A percentile compares a stretch with the other conserved stretches of the same genome.
phyloP scores from a whole-genome alignment of 148 eudicot species.

The Spergularia bocconei region DNA sequence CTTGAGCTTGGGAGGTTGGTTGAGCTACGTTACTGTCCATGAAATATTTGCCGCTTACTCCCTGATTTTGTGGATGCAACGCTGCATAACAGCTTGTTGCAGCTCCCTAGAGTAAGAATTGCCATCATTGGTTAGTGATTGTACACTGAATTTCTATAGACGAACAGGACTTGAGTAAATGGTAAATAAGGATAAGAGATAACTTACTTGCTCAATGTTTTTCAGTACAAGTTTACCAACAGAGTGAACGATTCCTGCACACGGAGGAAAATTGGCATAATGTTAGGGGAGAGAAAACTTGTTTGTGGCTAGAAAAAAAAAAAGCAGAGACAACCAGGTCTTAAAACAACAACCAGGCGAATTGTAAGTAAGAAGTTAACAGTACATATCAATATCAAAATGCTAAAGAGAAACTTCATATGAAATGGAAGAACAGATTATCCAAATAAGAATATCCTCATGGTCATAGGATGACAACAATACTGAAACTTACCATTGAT shows the following conservation, averaged over 20 bases:
- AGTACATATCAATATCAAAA: too few relatives aligned
- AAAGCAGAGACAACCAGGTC: too few relatives aligned
- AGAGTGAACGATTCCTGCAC: slow-evolving; percentile 48
- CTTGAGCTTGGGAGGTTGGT: slow-evolving; percentile 37
- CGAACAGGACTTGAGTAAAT: neutral
- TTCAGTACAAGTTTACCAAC: slow-evolving; percentile 64
- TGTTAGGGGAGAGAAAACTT: neutral
- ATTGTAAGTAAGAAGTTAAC: too few relatives aligned
- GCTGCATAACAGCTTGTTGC: slow-evolving; percentile 75
- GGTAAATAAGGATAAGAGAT: slow-evolving; percentile 12
- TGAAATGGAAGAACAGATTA: neutral
- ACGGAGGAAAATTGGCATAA: neutral
- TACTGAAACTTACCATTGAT: slow-evolving; percentile 43
- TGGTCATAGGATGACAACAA: neutral
- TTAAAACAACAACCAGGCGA: too few relatives aligned
- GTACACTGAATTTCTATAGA: neutral
- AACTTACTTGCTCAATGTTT: slow-evolving; percentile 56
- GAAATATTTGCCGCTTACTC: slow-evolving; percentile 61
- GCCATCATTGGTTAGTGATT: neutral
- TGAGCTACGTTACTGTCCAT: slow-evolving; percentile 56
- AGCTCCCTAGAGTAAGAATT: slow-evolving; percentile 47
- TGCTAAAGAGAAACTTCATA: neutral
- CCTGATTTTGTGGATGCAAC: slow-evolving; percentile 56
- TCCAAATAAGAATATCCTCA: neutral
- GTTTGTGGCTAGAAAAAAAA: too few relatives aligned